phyloP scores from a whole-genome alignment of 345 rosid species.

The Anacardium occidentale region DNA sequence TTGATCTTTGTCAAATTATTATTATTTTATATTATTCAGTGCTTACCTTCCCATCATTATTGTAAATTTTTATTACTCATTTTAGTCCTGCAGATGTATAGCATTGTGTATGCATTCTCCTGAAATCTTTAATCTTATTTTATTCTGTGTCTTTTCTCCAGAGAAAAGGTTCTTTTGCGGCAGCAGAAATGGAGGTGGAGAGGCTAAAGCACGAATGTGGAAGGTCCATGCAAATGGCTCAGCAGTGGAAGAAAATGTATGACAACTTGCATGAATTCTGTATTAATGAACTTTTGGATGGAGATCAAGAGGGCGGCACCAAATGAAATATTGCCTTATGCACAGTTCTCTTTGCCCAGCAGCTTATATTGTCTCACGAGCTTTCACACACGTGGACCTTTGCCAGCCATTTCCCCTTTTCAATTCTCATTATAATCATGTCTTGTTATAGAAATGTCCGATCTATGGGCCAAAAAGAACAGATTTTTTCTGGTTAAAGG shows the following conservation, averaged over 20 bases:
- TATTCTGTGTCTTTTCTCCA: constrained; percentile 25
- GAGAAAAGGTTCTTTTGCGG: constrained; percentile 58
- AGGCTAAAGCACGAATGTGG: constrained; percentile 51
- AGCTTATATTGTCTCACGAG: neutral
- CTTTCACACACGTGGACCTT: neutral
- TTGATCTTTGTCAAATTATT: neutral
- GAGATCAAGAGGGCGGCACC: constrained; percentile 25
- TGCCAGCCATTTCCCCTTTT: neutral
- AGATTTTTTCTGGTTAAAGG: neutral
- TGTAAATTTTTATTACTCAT: neutral
- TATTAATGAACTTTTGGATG: constrained; percentile 50
- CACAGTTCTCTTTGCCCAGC: neutral
- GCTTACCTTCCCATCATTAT: neutral
- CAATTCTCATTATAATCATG: neutral
- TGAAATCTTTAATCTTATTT: neutral
- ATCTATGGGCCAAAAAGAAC: neutral
- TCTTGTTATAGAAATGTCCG: constrained; percentile 1
- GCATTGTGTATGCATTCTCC: neutral
- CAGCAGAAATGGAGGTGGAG: constrained; percentile 66
- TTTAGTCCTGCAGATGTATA: neutral
- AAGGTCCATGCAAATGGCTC: constrained; percentile 41
- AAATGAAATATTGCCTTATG: constrained; percentile 6
- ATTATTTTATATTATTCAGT: neutral
- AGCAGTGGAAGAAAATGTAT: constrained; percentile 61
- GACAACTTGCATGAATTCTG: constrained; percentile 59